Evolutionary conservation across 2,329 filamentous ascomycete species (phyloP).

Genomic region (Verticillium tricorpus): DNA sequence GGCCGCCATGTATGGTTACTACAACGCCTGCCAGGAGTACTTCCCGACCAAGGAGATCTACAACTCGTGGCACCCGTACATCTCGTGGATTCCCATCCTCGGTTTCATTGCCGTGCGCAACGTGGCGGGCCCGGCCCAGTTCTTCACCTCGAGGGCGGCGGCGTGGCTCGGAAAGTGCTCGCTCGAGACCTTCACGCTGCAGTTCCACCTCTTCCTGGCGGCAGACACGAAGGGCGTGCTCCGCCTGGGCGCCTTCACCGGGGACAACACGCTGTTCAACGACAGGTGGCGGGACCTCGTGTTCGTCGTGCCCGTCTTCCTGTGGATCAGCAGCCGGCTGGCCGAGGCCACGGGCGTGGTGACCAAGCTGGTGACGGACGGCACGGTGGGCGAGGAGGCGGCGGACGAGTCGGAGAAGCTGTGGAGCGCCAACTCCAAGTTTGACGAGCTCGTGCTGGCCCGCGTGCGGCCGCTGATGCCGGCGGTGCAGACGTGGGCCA

Average conservation of each 20-base stretch:
- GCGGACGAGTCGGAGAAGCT: not conserved
- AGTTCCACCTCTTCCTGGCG: slow-evolving; percentile 59
- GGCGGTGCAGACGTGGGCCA: not conserved
- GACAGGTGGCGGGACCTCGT: slow-evolving; percentile 21
- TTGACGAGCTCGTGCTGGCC: not conserved
- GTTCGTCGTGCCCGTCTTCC: slow-evolving; percentile 20
- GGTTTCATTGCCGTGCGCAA: slow-evolving; percentile 50
- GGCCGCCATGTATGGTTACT: not conserved
- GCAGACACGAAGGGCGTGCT: slow-evolving; percentile 15
- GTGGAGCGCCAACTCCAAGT: not conserved
- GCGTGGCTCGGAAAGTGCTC: slow-evolving; percentile 52
- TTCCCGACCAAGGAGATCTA: slow-evolving; percentile 28
- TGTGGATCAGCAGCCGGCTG: slow-evolving; percentile 22
- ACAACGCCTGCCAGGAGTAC: not conserved
- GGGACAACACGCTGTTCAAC: slow-evolving; percentile 16
- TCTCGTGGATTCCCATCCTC: slow-evolving; percentile 50
- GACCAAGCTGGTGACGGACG: slow-evolving; percentile 17
- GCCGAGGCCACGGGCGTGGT: slow-evolving; percentile 18
- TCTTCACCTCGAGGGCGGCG: slow-evolving; percentile 31
- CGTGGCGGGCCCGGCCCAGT: not conserved
- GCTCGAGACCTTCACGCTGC: slow-evolving; percentile 55
- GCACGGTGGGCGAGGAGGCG: not conserved
- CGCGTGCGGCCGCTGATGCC: not conserved
- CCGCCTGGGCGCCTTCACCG: slow-evolving; percentile 12
- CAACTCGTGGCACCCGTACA: slow-evolving; percentile 45